phyloP scores from a whole-genome alignment of 2,329 filamentous ascomycete genomes.

The Colletotrichum theobromicola region DNA sequence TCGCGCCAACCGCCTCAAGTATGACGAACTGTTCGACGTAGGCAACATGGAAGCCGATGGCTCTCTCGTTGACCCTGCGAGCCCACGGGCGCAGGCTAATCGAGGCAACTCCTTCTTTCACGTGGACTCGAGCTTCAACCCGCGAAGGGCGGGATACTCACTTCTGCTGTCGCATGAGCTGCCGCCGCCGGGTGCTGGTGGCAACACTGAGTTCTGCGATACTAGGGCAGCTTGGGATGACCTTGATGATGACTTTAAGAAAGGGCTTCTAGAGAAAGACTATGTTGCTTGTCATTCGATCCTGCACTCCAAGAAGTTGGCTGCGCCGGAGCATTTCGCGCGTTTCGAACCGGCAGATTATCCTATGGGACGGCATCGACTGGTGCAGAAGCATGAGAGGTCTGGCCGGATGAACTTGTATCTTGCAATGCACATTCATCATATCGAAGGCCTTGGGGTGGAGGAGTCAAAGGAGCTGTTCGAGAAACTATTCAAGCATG shows the following conservation, averaged over 20 bases:
- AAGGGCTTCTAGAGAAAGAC: conserved; percentile 39
- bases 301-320: conserved; percentile 56
- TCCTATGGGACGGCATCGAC: conserved; percentile 20
- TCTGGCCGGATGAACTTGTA: neutral
- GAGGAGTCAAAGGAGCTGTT: neutral
- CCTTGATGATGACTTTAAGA: conserved; percentile 38
- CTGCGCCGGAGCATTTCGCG: conserved; percentile 51
- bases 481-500: neutral
- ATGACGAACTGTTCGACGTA: conserved; percentile 62
- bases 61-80: conserved; percentile 36
- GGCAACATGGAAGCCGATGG: conserved; percentile 58
- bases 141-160: conserved; percentile 55
- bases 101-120: conserved; percentile 58
- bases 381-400: neutral
- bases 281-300: conserved; percentile 56
- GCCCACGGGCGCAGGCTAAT: neutral
- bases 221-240: conserved; percentile 54
- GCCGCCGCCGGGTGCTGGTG: conserved; percentile 51
- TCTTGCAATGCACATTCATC: neutral
- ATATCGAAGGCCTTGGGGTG: neutral
- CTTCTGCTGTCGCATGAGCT: conserved; percentile 54
- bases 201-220: conserved; percentile 59
- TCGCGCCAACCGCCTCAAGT: conserved; percentile 50
- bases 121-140: conserved; percentile 59
- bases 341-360: conserved; percentile 44